These are phyloP conservation scores for Cystobasidium slooffiae DNA, from an alignment of 1,284 basidiomycete genomes.

Conservation along the genomic window DNA sequence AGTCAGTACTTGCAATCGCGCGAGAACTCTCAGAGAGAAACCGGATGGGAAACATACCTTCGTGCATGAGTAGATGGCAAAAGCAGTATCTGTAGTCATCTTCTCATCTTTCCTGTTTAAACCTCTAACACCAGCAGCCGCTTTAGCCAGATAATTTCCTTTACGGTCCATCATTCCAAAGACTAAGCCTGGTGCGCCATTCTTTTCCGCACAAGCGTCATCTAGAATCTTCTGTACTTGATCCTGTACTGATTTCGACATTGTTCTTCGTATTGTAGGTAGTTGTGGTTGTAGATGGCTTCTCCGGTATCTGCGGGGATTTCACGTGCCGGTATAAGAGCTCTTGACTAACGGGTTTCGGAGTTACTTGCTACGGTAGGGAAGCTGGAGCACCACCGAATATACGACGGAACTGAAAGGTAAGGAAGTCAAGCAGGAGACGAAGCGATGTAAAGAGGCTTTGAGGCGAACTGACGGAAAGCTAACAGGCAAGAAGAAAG, in stretches of 20 bases:
- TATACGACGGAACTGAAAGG: not conserved
- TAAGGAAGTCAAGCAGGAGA: not conserved
- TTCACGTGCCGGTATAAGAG: not conserved
- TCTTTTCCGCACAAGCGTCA: slow-evolving; percentile 16
- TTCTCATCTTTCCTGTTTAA: slow-evolving; percentile 47
- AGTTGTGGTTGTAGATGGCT: not conserved
- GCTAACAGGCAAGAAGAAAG: not conserved
- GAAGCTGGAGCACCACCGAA: not conserved
- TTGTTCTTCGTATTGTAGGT: not conserved
- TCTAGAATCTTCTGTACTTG: slow-evolving; percentile 39
- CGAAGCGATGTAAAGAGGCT: not conserved
- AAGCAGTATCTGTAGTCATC: slow-evolving; percentile 49
- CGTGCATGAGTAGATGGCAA: slow-evolving; percentile 52
- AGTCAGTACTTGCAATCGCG: not conserved
- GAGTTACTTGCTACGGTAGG: no score
- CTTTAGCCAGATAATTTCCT: slow-evolving; percentile 51
- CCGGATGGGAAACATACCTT: slow-evolving; percentile 45
- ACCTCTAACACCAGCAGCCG: slow-evolving; percentile 49
- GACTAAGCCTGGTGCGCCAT: slow-evolving; percentile 49
- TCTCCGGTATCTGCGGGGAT: not conserved
- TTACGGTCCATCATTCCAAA: slow-evolving; percentile 50
- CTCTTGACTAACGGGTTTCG: no score
- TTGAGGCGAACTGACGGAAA: not conserved
- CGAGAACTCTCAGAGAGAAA: not conserved
- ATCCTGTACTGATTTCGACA: slow-evolving; percentile 23